These are phyloP conservation scores for Theobroma cacao DNA, from an alignment of 345 rosid species.

Conservation along the genomic window DNA sequence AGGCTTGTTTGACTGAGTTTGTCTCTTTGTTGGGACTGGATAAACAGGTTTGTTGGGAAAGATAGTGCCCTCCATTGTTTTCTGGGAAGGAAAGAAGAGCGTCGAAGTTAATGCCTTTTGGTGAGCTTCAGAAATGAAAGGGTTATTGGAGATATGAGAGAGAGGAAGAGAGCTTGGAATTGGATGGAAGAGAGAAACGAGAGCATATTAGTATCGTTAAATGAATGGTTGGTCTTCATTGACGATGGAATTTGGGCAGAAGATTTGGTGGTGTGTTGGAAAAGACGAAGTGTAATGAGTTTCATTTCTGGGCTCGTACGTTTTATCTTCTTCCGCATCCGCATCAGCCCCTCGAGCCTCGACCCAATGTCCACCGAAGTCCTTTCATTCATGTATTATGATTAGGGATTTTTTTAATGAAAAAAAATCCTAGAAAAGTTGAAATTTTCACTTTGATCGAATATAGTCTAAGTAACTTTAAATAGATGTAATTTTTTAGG, in stretches of 20 bases:
- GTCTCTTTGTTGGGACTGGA: conserved; percentile 43
- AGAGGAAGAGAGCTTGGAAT: background rate
- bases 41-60: conserved; percentile 58
- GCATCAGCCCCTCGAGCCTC: background rate
- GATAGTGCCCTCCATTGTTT: conserved; percentile 64
- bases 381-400: background rate
- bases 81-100: background rate
- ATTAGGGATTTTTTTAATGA: too few species aligned
- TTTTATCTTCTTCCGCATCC: background rate
- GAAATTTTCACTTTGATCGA: too few species aligned
- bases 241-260: background rate
- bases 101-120: background rate
- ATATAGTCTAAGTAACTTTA: too few species aligned
- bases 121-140: background rate
- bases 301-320: background rate
- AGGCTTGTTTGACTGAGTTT: conserved; percentile 34
- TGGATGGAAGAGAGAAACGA: background rate
- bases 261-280: background rate
- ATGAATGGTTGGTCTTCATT: background rate
- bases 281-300: background rate
- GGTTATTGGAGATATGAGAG: background rate
- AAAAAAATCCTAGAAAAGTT: too few species aligned
- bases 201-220: background rate
- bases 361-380: background rate
- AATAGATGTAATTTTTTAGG: too few species aligned